A percentile compares a stretch with the other conserved stretches of the same genome.
These are phyloP conservation scores for Diospyros lotus DNA, from an alignment of 148 eudicot genomes.

Conservation along the genomic window DNA sequence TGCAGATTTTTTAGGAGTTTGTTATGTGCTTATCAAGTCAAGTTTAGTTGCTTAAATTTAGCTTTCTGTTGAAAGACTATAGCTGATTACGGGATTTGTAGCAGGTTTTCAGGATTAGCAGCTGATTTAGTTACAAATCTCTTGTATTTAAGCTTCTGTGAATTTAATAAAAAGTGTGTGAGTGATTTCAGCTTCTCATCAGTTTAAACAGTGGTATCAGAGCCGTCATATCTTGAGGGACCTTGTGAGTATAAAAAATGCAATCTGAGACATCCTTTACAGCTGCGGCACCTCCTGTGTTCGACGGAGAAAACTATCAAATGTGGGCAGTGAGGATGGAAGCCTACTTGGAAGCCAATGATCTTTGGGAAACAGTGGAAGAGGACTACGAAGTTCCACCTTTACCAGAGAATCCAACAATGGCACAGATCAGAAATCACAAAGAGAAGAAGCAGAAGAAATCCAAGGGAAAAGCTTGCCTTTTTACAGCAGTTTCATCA, in stretches of 20 bases:
- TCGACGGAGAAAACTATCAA: background rate
- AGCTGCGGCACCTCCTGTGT: background rate
- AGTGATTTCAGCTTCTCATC: too few relatives aligned
- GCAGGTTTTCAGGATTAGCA: too few relatives aligned
- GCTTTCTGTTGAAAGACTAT: too few relatives aligned
- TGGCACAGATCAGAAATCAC: conserved; percentile 1
- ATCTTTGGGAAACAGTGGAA: conserved; percentile 15
- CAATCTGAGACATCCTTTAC: background rate
- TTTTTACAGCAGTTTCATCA: conserved; percentile 8
- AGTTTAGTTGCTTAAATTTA: too few relatives aligned
- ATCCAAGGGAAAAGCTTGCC: conserved; percentile 1
- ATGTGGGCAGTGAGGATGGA: conserved; percentile 2
- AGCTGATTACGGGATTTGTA: too few relatives aligned
- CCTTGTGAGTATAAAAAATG: background rate
- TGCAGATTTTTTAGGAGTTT: too few relatives aligned
- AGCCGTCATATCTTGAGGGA: too few relatives aligned
- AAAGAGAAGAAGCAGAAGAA: conserved; percentile 2
- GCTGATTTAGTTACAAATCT: too few relatives aligned
- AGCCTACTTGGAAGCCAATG: background rate
- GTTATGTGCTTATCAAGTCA: too few relatives aligned
- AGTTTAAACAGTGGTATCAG: too few relatives aligned
- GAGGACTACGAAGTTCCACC: conserved; percentile 13
- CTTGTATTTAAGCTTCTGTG: too few relatives aligned
- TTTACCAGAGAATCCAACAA: conserved; percentile 12
- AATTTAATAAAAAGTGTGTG: too few relatives aligned